Conservation (phyloP, 768 basidiomycete genomes). For the Psilocybe tampanensis region DNA sequence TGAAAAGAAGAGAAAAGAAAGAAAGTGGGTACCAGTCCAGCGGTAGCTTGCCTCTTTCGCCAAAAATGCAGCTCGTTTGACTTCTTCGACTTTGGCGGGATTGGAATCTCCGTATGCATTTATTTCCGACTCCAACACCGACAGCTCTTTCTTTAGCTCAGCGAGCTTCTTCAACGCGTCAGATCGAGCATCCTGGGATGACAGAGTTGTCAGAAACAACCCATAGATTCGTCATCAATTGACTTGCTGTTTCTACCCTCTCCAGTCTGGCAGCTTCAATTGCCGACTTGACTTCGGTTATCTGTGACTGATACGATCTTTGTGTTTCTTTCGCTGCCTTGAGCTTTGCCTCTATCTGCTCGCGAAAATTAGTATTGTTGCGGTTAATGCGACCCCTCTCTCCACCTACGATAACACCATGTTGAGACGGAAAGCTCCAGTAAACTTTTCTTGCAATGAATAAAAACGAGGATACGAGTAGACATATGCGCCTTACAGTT, state of each 20-base stretch:
- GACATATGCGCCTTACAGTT: conserved; percentile 66
- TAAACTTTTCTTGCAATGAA: conserved; percentile 57
- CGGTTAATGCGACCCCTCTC: not conserved
- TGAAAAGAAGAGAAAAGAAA: not conserved
- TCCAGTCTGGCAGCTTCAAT: conserved; percentile 54
- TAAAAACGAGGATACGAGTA: conserved; percentile 14
- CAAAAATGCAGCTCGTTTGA: conserved; percentile 67
- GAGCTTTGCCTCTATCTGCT: conserved; percentile 61
- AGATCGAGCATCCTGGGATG: conserved; percentile 56
- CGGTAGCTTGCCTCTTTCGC: conserved; percentile 84
- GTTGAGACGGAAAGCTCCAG: conserved; percentile 94
- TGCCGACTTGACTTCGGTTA: conserved; percentile 47
- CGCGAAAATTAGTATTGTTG: not conserved
- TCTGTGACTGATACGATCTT: conserved; percentile 43
- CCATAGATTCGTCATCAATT: conserved; percentile 2
- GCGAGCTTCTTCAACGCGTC: conserved; percentile 52
- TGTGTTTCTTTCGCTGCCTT: conserved; percentile 50
- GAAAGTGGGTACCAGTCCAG: conserved; percentile 76
- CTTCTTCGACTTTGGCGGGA: conserved; percentile 79
- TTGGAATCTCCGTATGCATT: conserved; percentile 82
- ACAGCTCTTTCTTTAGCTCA: conserved; percentile 49
- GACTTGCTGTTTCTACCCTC: conserved; percentile 59
- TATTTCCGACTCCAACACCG: conserved; percentile 65
- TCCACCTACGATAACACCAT: conserved; percentile 66
- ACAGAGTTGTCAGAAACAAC: conserved; percentile 3